A percentile compares a stretch with the other conserved stretches of the same genome.
These are phyloP conservation scores for Viola odorata DNA, from an alignment of 345 rosid genomes.

Conservation along the genomic window DNA sequence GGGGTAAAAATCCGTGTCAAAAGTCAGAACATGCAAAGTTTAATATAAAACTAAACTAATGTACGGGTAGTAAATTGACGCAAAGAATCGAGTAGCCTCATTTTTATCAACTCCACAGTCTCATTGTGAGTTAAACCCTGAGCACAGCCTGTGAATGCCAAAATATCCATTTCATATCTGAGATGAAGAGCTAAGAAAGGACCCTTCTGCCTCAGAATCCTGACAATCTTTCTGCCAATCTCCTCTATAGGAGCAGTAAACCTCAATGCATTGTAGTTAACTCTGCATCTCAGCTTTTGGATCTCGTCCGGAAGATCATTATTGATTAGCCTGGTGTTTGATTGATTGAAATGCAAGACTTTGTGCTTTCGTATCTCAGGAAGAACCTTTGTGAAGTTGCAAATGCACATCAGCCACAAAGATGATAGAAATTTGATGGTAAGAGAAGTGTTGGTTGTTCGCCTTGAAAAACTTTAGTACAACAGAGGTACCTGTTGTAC, in stretches of 20 bases:
- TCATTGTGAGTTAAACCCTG: conserved; percentile 2
- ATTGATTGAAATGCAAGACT: not conserved
- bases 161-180: conserved; percentile 15
- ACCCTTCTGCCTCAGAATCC: conserved; percentile 8
- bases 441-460: no score
- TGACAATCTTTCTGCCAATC: conserved; percentile 5
- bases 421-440: no score
- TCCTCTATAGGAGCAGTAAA: conserved; percentile 6
- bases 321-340: conserved; percentile 8
- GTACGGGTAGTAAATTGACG: not conserved
- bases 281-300: conserved; percentile 13
- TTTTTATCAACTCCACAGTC: not conserved
- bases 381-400: not conserved
- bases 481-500: no score
- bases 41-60: not conserved
- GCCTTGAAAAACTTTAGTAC: no score
- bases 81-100: conserved; percentile 8
- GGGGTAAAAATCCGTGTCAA: conserved; percentile 1
- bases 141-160: conserved; percentile 7
- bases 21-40: not conserved
- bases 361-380: not conserved
- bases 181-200: conserved; percentile 12
- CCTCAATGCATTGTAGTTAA: conserved; percentile 5
- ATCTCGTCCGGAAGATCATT: conserved; percentile 6
- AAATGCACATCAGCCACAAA: no score